Base-by-base conservation (phyloP, 257 asterid species). In the Osmanthus fragrans region DNA sequence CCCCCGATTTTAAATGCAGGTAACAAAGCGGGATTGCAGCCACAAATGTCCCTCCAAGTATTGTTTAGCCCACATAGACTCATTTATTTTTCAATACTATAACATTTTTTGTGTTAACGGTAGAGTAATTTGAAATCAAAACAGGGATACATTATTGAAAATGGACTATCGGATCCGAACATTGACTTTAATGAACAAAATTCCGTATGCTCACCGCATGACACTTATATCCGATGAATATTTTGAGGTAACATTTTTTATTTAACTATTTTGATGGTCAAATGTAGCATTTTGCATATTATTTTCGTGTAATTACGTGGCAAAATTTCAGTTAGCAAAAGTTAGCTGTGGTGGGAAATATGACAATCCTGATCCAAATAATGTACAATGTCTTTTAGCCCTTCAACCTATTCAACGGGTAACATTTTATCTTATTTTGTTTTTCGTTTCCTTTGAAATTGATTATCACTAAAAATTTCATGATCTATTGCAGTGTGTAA, bases 121-220 rank as follows among this genome's bases (percentile, higher is more conserved):
- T 12, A 8, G 36, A 25, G 0, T 71, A 12, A 0, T 30, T 32
- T n/a, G 76, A 75, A 75, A 32, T 73, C 30, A 54, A 13, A 76
- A 0, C 73, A 88, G 88, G 95, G 91, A 16, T 90, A 86, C 77
- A 34, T 81, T 2, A 15, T 84, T 34, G 92, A 90, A 1, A 90
- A 88, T 81, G 34, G 91, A 6, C 0, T 10, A 25, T 78, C 77
- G 1, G 49, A 73, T 39, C 0, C 0, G 1, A 11, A 23, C 12
- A 40, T 15, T 71, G 91, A 88, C 66, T 0, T 0, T 0, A 88
- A 87, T 60, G 86, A 70, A 21, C n/a, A 37, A 11, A 73, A 34
- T 88, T 66, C 86, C 86, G 25, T 88, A 76, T 6, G 39, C 39
- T 36, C 39, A 36, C 8, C 39, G 39, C 39, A 36, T 36, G 39